These are phyloP conservation scores for Aspergillus persii DNA, from an alignment of 2,329 filamentous ascomycete genomes.

Conservation along the genomic window DNA sequence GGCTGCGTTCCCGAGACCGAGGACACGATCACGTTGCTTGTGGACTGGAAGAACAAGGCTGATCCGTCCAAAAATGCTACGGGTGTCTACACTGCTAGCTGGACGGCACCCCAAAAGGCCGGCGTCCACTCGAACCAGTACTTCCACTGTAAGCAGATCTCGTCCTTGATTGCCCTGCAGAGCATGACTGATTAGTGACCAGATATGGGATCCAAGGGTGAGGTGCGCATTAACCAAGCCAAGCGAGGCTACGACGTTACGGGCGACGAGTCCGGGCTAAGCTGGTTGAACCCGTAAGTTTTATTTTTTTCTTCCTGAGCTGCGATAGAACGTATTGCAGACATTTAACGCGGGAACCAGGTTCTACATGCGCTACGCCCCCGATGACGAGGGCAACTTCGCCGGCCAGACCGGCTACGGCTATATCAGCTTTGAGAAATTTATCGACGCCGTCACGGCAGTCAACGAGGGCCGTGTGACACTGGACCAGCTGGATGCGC, in stretches of 20 bases:
- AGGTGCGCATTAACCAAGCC: slow-evolving; percentile 87
- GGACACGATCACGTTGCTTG: slow-evolving; percentile 87
- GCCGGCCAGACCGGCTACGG: slow-evolving; percentile 87
- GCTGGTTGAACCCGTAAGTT: slow-evolving; percentile 79
- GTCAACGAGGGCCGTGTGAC: slow-evolving; percentile 72
- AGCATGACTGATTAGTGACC: background rate
- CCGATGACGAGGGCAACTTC: slow-evolving; percentile 94
- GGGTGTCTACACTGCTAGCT: slow-evolving; percentile 88
- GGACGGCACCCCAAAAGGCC: slow-evolving; percentile 88
- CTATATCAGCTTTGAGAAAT: slow-evolving; percentile 94
- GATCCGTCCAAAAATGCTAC: slow-evolving; percentile 72
- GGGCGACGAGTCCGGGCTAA: slow-evolving; percentile 69
- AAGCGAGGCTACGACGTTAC: slow-evolving; percentile 93
- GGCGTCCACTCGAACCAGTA: slow-evolving; percentile 97
- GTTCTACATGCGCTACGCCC: slow-evolving; percentile 92
- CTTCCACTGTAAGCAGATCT: slow-evolving; percentile 66
- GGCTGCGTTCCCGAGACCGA: slow-evolving; percentile 81
- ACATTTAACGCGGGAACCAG: slow-evolving; percentile 26
- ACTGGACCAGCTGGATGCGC: slow-evolving; percentile 72
- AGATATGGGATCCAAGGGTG: slow-evolving; percentile 76
- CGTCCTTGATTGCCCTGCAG: background rate
- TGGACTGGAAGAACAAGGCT: slow-evolving; percentile 77
- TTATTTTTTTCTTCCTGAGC: background rate
- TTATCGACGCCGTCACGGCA: slow-evolving; percentile 79
- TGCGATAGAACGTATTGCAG: background rate